Evolutionary conservation across 495 filamentous ascomycete species (phyloP), one percentile per base, ranked within the genome.

Genomic region (Hypoxylon rickii): DNA sequence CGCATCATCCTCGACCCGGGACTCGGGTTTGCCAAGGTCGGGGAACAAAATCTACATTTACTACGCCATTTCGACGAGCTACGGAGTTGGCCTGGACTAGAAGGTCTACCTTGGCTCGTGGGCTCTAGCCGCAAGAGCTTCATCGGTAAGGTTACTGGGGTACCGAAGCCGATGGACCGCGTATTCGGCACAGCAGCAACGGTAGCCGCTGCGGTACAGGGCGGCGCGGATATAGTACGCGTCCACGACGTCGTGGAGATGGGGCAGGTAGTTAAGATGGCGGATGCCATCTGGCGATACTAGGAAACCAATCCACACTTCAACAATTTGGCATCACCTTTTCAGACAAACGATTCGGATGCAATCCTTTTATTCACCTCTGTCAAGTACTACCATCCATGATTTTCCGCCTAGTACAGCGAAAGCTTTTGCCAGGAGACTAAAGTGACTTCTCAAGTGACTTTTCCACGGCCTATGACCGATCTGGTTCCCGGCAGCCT

Each of bases 241-340:
- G 94, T 98, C 19, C 94, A 98, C 80, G 94, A 97, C 80, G 90
- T 92, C 3, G 70, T 75, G 56, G 89, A 96, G 77, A 98, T 97
- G 94, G 80, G 75, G 62, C 82, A 91, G 73, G 93, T 96, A 16
- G 83, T 84, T 3, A 87, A 83, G 67, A 91, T 98, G 82, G 87
- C 90, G 7, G 93, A 96, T 81, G 93, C 91, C 2, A 89, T 97
- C 55, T 92, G 89, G 79, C 77, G 89, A 63, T 73, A 76, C 45
- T 75, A 62, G 33, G 32, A 41, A 29, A 36, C 44, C 1, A 49
- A 38, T 17, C 29, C 44, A 38, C 15, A 8, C 12, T 44, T 19
- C n/a, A n/a, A n/a, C n/a, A n/a, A n/a, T n/a, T n/a, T n/a, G n/a
- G n/a, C n/a, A n/a, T n/a, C n/a, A n/a, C n/a, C n/a, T n/a, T n/a